Evolutionary conservation across 108 stramenopile genomes (phyloP), one percentile per base, ranked within the genome.

Genomic region (Phaeodactylum tricornutum): DNA sequence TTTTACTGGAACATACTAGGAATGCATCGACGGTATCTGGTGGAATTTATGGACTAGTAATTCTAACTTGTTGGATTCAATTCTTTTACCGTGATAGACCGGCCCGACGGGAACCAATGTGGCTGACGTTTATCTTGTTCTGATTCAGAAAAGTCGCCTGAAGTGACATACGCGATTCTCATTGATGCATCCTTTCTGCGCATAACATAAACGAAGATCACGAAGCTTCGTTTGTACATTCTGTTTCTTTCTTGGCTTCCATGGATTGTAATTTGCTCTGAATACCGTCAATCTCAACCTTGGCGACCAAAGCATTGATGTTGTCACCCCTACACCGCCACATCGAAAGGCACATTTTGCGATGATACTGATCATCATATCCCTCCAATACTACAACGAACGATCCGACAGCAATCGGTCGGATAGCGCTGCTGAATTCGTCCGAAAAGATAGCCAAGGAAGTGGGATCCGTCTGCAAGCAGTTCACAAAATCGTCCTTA

Each of bases 81-180:
- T n/a, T n/a, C n/a, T n/a, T n/a, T n/a, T n/a, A n/a, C n/a, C n/a
- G n/a, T n/a, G n/a, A n/a, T n/a, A n/a, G n/a, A 90, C 83, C 19
- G 87, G 87, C 38, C 79, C 87, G 21, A 83, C 87, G 14, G 87
- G 87, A 4, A 90, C 87, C 0, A 90, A 90, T 53, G 87, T 90
- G 38, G 87, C 87, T 1, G 87, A 90, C 64, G 62, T 90, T 16
- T 77, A 73, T 34, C 79, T 90, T 7, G 77, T 72, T 24, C 64
- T 90, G 26, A 56, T 88, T 34, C n/a, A n/a, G n/a, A n/a, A n/a
- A n/a, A n/a, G n/a, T n/a, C n/a, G n/a, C n/a, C n/a, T n/a, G n/a
- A n/a, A n/a, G n/a, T n/a, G n/a, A n/a, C n/a, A n/a, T n/a, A n/a
- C n/a, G n/a, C n/a, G n/a, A n/a, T n/a, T n/a, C n/a, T n/a, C n/a